Conservation (phyloP, 371 early-diverging fungal species). For the Apophysomyces trapeziformis region DNA sequence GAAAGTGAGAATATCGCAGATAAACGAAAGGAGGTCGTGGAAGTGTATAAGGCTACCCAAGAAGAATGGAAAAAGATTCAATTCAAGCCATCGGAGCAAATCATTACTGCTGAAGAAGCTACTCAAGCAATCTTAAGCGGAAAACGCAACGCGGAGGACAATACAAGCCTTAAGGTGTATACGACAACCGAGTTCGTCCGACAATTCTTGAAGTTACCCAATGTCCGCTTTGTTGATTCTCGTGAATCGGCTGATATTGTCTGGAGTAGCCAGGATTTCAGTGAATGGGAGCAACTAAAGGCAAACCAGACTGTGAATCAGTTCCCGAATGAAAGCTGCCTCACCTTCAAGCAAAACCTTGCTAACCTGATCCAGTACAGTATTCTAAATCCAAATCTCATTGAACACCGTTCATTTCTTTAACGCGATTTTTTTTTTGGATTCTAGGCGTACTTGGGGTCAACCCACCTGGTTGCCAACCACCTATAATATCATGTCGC, state of each 20-base stretch:
- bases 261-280: slow-evolving; percentile 57
- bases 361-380: slow-evolving; percentile 54
- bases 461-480: slow-evolving; percentile 52
- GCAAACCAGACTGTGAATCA: slow-evolving; percentile 57
- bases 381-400: background rate
- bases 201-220: slow-evolving; percentile 51
- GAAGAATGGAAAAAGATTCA: background rate
- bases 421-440: no score
- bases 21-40: slow-evolving; percentile 33
- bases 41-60: slow-evolving; percentile 31
- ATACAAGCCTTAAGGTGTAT: slow-evolving; percentile 33
- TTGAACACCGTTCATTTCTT: background rate
- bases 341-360: slow-evolving; percentile 56
- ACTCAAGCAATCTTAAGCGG: slow-evolving; percentile 18
- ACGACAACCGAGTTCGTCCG: slow-evolving; percentile 56
- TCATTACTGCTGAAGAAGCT: slow-evolving; percentile 13
- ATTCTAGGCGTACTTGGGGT: slow-evolving; percentile 45
- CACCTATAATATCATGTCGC: slow-evolving; percentile 55
- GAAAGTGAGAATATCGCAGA: slow-evolving; percentile 24
- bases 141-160: slow-evolving; percentile 8
- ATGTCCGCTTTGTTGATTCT: slow-evolving; percentile 48
- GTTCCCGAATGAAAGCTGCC: slow-evolving; percentile 55
- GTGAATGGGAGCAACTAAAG: slow-evolving; percentile 53
- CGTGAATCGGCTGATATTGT: slow-evolving; percentile 55
- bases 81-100: background rate